Evolutionary conservation across 345 rosid genomes (phyloP), one percentile per base, ranked within the genome.

Genomic region (Microcos paniculata): DNA sequence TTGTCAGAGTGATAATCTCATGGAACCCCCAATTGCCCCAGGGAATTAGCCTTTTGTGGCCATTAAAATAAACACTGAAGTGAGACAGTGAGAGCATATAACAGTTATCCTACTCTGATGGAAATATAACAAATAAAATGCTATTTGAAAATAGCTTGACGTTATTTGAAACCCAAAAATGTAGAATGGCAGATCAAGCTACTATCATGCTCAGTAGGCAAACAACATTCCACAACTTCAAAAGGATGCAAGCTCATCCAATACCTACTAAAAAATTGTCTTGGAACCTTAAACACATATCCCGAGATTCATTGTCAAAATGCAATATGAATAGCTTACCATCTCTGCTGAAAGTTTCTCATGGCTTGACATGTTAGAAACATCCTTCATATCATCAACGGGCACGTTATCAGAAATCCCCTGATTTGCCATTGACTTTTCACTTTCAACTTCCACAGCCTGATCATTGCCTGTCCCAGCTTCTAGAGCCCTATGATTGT

Each of bases 361-460:
- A 78, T 76, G 82, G 71, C 76, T 72, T 31, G 77, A 13, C 55
- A 68, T 79, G 68, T 76, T 80, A 73, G 69, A 82, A 76, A 67
- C 19, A 70, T 79, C 83, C 55, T 53, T 72, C 7, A 77, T 78
- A 68, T 75, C 82, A 76, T 76, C 85, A 18, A 58, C 75, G 55
- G 6, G 35, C 43, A 69, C 75, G 65, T 70, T 71, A 66, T 81
- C 85, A 10, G 63, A 57, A 68, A 42, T 74, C 42, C 52, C 76
- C 40, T 71, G 72, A 49, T 14, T 61, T 30, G 26, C 63, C 59
- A 43, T 30, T 19, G 28, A 78, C 63, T 77, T 71, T n/a, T 78
- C 79, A 51, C 43, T 77, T 62, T 49, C 81, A 57, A 67, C 53
- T 38, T 78, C 72, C 9, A 51, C 57, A 58, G 49, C 74, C 46